Evolutionary conservation across 2,329 filamentous ascomycete species (phyloP).

Genomic region (Epicoccum nigrum): DNA sequence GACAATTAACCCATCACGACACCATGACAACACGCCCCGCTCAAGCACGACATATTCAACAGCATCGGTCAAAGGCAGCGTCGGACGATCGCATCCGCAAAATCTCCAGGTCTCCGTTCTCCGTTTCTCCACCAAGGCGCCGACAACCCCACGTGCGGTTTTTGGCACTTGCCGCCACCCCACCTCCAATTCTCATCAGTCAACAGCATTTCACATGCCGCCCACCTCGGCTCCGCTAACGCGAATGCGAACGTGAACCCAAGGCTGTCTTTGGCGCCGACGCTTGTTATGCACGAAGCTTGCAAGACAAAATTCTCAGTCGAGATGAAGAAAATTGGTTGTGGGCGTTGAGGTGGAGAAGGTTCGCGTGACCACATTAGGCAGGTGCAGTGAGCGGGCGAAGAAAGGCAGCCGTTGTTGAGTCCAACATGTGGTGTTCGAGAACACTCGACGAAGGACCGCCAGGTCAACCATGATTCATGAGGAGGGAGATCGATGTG

Average conservation of each 20-base stretch:
- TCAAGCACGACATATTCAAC: background rate
- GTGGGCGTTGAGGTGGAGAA: background rate
- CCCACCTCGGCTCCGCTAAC: slow-evolving; percentile 7
- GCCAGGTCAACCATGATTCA: background rate
- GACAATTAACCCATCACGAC: background rate
- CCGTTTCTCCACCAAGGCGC: background rate
- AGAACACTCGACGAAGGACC: background rate
- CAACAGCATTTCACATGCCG: slow-evolving; percentile 5
- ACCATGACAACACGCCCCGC: background rate
- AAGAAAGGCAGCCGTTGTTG: background rate
- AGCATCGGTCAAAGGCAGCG: background rate
- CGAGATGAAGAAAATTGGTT: too few species aligned
- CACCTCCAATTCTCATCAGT: slow-evolving; percentile 2
- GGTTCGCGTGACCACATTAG: background rate
- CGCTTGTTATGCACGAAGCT: too few species aligned
- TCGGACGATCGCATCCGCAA: slow-evolving; percentile 1
- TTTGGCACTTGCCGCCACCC: background rate
- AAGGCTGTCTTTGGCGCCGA: background rate
- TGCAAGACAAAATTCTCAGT: too few species aligned
- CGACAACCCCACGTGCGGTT: slow-evolving; percentile 5
- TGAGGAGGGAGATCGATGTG: background rate
- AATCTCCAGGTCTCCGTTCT: slow-evolving; percentile 3
- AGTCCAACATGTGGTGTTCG: background rate
- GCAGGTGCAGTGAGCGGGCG: slow-evolving; percentile 1
- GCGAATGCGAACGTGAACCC: background rate